Evolutionary conservation across 768 basidiomycete genomes (phyloP), one percentile per base, ranked within the genome.

Genomic region (Erythrobasidium yunnanense): DNA sequence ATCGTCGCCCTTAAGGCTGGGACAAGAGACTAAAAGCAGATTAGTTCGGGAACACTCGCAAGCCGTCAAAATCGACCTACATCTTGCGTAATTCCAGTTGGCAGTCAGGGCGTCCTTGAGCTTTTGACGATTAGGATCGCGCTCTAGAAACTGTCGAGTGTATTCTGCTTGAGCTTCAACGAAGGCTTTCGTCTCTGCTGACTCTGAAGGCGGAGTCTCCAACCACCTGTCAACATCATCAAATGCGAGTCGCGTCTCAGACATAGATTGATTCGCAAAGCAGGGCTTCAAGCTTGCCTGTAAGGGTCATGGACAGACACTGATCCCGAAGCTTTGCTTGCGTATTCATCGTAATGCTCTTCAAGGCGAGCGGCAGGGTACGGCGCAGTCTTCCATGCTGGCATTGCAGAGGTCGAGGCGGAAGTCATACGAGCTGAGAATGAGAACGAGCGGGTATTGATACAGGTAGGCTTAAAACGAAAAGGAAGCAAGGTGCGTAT

Each of bases 301-400:
- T 87, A 87, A 4, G 87, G 86, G 75, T 88, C 85, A 2, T 78
- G 75, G 0, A 90, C 83, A 38, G 76, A 77, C 42, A 88, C 84
- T 42, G 29, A 35, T 23, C 84, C 86, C n/a, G 79, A 75, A 49
- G 77, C 74, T 70, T 82, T 81, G 75, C 83, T 86, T 74, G 84
- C 81, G 78, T 87, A 90, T 72, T 85, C 82, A 71, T 85, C 83
- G 5, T 81, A 83, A 2, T 34, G 34, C 49, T 73, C 69, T 30
- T 67, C 58, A 55, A 86, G 82, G 60, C 82, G 83, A 27, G 85
- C 80, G 6, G 74, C 55, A 0, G 88, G 88, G 73, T 89, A 89
- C 27, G 38, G 38, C 38, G 38, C 38, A 42, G 38, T 42, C 38
- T 42, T 42, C 38, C 73, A 73, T 69, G 82, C 80, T 20, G 83